These are phyloP conservation scores for Nymphaea thermarum DNA, from an alignment of 164 flowering plant genomes.

Conservation along the genomic window DNA sequence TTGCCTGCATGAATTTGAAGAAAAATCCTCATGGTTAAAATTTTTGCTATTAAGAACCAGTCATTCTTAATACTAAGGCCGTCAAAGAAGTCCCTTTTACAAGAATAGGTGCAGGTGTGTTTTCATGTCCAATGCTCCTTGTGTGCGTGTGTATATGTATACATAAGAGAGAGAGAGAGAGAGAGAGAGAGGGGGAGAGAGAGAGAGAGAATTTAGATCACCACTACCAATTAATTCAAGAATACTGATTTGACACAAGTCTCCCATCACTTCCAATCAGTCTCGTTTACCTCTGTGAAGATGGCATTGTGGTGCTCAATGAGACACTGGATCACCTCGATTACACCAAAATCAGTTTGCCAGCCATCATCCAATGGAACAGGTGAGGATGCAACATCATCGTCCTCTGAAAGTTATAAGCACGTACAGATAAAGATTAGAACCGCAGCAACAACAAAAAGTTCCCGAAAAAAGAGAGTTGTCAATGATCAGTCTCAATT, in stretches of 20 bases:
- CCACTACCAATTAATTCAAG: no score
- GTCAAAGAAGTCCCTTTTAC: no score
- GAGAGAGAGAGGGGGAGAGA: no score
- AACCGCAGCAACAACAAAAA: background rate
- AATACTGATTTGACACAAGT: no score
- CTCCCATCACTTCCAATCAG: slow-evolving; percentile 55
- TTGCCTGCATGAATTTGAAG: no score
- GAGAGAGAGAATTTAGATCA: no score
- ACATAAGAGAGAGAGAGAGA: no score
- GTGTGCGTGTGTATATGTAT: background rate
- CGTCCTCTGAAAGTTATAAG: slow-evolving; percentile 16
- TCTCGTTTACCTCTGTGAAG: slow-evolving; percentile 82
- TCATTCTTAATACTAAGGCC: no score
- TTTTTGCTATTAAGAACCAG: no score
- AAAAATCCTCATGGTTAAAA: no score
- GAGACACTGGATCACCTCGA: slow-evolving; percentile 78
- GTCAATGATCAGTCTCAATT: background rate
- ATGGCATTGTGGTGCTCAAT: slow-evolving; percentile 80
- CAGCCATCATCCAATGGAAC: slow-evolving; percentile 78
- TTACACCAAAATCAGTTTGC: slow-evolving; percentile 60
- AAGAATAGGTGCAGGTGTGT: background rate
- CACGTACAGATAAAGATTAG: slow-evolving; percentile 5
- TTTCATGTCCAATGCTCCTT: background rate
- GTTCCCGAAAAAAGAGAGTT: background rate
- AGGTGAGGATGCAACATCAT: slow-evolving; percentile 42